Conservation (phyloP, 495 filamentous ascomycete genomes). For the Oleoguttula mirabilis region DNA sequence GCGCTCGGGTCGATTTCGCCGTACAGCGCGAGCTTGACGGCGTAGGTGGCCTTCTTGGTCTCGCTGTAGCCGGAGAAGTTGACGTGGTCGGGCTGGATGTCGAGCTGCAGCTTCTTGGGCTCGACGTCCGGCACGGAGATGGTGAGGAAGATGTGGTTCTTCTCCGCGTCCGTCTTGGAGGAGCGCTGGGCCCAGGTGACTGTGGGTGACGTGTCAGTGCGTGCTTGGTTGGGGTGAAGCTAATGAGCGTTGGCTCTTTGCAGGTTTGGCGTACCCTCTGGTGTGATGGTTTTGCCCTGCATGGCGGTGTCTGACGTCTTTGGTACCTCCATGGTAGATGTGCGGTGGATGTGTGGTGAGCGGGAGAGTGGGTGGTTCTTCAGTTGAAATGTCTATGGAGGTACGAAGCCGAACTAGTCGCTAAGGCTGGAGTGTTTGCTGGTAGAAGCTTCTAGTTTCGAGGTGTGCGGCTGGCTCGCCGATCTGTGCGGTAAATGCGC, state of each 20-base stretch:
- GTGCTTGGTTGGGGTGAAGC: no score
- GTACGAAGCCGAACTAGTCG: no score
- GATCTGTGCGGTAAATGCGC: no score
- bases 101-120: conserved; percentile 55
- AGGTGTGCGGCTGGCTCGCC: no score
- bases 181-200: conserved; percentile 98
- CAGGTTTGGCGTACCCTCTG: conserved; percentile 31
- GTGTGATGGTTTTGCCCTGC: conserved; percentile 22
- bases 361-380: no score
- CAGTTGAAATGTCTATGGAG: no score
- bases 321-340: conserved; percentile 11
- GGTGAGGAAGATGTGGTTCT: conserved; percentile 88
- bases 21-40: conserved; percentile 79
- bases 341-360: background rate
- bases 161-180: conserved; percentile 59
- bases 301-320: conserved; percentile 6
- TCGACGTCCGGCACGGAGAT: conserved; percentile 75
- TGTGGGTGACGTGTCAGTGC: conserved; percentile 28
- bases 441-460: no score
- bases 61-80: conserved; percentile 70
- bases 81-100: conserved; percentile 64
- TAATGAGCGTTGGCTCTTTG: background rate
- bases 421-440: no score
- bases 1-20: conserved; percentile 76
- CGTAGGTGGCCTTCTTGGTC: conserved; percentile 70